Evolutionary conservation across 129 eudicot genomes (phyloP), one percentile per base, ranked within the genome.

Genomic region (Ambrosia trifida): DNA sequence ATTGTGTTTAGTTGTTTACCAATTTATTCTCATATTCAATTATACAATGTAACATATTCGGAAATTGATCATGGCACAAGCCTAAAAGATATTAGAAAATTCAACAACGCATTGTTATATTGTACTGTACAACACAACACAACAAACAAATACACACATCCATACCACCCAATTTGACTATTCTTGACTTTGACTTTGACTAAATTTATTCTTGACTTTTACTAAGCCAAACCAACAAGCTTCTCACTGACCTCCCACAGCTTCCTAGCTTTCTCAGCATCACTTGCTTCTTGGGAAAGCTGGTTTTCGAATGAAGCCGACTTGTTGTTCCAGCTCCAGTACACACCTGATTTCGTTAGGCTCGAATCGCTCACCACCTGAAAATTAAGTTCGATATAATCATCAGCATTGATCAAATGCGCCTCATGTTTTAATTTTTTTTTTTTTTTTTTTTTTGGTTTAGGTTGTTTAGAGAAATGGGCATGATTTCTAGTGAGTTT

Each of bases 281-380:
- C 96, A 68, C 99, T 94, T 13, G 97, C 97, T 82, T 94, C 99
- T 78, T 94, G 58, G 0, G 99, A 94, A 18, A 94, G 87, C 85
- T 90, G 96, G 85, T 94, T 90, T 72, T 89, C 96, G 33, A 94
- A 94, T 3, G 99, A 94, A 36, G 95, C 83, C 11, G 98, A 89
- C 79, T 85, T 82, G 62, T 81, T 87, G 76, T 94, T 94, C 98
- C 99, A 94, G 64, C 99, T 94, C 99, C 97, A 94, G 68, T 94
- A 94, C 62, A 94, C 97, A 18, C 99, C 99, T 5, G 99, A 94
- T 65, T 94, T 94, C 32, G 93, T 78, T 59, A 94, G 77, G 79
- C 83, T 94, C 41, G 91, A 83, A 70, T 94, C 97, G 18, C 81
- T 74, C 49, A 94, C 90, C 0, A 93, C 98, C 98, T 93, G 83